Conservation (phyloP, 2,329 filamentous ascomycete genomes). For the Sporothrix brunneoviolacea region DNA sequence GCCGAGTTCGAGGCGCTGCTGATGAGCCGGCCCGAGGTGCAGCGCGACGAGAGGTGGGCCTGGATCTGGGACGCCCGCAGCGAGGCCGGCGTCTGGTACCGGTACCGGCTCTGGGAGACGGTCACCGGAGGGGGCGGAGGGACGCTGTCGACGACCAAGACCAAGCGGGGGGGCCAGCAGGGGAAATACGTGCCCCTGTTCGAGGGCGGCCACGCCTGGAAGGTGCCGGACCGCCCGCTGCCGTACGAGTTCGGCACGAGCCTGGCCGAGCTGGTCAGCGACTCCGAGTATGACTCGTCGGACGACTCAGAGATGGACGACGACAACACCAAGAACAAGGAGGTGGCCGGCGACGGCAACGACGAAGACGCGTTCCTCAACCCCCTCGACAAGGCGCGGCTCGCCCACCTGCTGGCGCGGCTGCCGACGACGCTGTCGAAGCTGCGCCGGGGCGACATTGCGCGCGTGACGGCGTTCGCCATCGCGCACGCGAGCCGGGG, state of each 20-base stretch:
- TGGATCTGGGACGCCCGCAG: slow-evolving; percentile 88
- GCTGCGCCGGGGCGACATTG: slow-evolving; percentile 78
- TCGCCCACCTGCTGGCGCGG: slow-evolving; percentile 76
- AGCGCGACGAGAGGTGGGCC: slow-evolving; percentile 82
- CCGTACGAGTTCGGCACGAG: slow-evolving; percentile 73
- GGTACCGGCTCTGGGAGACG: slow-evolving; percentile 84
- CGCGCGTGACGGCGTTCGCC: slow-evolving; percentile 78
- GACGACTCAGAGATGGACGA: slow-evolving; percentile 71
- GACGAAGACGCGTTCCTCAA: slow-evolving; percentile 62
- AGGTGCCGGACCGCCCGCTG: slow-evolving; percentile 63
- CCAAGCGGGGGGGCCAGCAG: not conserved
- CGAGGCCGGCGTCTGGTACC: slow-evolving; percentile 78
- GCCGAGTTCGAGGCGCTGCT: slow-evolving; percentile 86
- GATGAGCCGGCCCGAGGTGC: slow-evolving; percentile 79
- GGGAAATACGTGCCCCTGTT: slow-evolving; percentile 60
- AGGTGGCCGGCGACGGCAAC: slow-evolving; percentile 25
- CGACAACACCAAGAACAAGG: slow-evolving; percentile 50
- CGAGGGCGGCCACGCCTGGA: slow-evolving; percentile 72
- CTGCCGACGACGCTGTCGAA: slow-evolving; percentile 69
- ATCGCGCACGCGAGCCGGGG: slow-evolving; percentile 80
- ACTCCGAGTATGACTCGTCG: slow-evolving; percentile 78
- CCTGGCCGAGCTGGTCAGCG: slow-evolving; percentile 73
- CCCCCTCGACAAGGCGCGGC: slow-evolving; percentile 74
- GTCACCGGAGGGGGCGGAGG: slow-evolving; percentile 44
- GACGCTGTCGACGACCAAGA: slow-evolving; percentile 23